Evolutionary conservation across 441 rosid genomes (phyloP).

Genomic region (Syzygium malaccense): DNA sequence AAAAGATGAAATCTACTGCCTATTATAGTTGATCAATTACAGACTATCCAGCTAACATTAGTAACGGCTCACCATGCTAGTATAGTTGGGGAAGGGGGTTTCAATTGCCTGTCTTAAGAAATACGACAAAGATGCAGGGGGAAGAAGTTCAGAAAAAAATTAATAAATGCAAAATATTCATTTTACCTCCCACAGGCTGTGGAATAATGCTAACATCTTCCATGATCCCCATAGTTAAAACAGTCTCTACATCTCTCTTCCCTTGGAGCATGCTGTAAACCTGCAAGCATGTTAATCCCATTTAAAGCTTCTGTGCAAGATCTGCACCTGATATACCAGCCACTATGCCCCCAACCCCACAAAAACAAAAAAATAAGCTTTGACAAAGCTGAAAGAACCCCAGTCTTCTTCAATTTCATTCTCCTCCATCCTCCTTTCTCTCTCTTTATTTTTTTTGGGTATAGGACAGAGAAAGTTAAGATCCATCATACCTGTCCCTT

Average conservation of each 20-base stretch:
- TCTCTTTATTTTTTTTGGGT: not conserved
- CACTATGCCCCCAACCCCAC: not conserved
- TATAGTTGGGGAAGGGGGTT: not conserved
- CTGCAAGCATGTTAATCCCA: slow-evolving; percentile 21
- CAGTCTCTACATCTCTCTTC: slow-evolving; percentile 78
- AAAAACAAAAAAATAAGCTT: not conserved
- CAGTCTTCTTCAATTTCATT: not conserved
- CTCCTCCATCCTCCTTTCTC: not conserved
- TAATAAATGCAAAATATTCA: not conserved
- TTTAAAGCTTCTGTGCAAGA: not conserved
- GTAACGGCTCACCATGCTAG: not conserved
- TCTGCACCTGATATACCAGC: not conserved
- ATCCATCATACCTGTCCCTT: slow-evolving; percentile 74
- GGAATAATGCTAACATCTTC: slow-evolving; percentile 92
- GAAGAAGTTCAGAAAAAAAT: not conserved
- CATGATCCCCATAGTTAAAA: slow-evolving; percentile 54
- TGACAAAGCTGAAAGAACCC: not conserved
- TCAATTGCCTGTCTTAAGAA: not conserved
- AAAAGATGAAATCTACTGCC: not conserved
- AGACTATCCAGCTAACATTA: not conserved
- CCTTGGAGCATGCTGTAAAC: slow-evolving; percentile 97
- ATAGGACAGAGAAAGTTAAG: not conserved
- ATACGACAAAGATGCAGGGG: not conserved
- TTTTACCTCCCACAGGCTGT: slow-evolving; percentile 91
- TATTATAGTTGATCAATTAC: not conserved